Conservation (phyloP, 2,329 filamentous ascomycete species). For the Eutypa lata region DNA sequence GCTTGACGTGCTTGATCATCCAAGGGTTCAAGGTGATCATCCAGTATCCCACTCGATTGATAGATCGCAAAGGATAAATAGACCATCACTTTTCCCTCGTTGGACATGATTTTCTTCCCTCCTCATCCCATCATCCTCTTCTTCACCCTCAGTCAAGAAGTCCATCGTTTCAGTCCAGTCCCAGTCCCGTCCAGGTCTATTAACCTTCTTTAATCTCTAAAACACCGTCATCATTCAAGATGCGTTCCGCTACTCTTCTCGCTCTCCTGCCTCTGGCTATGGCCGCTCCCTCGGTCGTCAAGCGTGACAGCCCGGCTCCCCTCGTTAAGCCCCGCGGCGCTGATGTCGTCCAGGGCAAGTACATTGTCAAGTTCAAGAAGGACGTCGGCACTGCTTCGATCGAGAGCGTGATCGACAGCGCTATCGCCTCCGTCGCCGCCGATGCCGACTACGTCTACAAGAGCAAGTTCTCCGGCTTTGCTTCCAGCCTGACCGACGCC, state of each 20-base stretch:
- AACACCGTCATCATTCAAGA: slow-evolving; percentile 13
- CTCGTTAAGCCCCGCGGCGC: slow-evolving; percentile 24
- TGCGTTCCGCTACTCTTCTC: slow-evolving; percentile 24
- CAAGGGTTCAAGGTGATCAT: slow-evolving; percentile 4
- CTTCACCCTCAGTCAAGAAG: slow-evolving; percentile 3
- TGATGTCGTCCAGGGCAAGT: slow-evolving; percentile 33
- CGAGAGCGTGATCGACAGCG: slow-evolving; percentile 24
- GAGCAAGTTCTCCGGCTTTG: slow-evolving; percentile 38
- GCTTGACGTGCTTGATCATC: slow-evolving; percentile 3
- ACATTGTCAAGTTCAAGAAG: slow-evolving; percentile 43
- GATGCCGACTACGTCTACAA: slow-evolving; percentile 31
- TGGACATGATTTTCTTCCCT: not conserved
- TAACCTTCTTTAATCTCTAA: slow-evolving; percentile 1
- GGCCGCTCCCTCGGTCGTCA: slow-evolving; percentile 22
- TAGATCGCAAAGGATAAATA: slow-evolving; percentile 7
- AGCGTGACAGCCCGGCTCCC: slow-evolving; percentile 24
- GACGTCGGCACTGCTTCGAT: slow-evolving; percentile 20
- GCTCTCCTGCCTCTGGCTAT: slow-evolving; percentile 27
- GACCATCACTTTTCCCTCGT: slow-evolving; percentile 1
- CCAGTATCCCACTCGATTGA: not conserved
- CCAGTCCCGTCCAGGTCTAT: slow-evolving; percentile 1
- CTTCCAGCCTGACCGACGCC: slow-evolving; percentile 38
- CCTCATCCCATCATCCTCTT: slow-evolving; percentile 6
- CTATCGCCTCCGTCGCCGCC: slow-evolving; percentile 19
- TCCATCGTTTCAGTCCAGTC: slow-evolving; percentile 6